Evolutionary conservation across 495 filamentous ascomycete genomes (phyloP).

Genomic region (Evernia prunastri): DNA sequence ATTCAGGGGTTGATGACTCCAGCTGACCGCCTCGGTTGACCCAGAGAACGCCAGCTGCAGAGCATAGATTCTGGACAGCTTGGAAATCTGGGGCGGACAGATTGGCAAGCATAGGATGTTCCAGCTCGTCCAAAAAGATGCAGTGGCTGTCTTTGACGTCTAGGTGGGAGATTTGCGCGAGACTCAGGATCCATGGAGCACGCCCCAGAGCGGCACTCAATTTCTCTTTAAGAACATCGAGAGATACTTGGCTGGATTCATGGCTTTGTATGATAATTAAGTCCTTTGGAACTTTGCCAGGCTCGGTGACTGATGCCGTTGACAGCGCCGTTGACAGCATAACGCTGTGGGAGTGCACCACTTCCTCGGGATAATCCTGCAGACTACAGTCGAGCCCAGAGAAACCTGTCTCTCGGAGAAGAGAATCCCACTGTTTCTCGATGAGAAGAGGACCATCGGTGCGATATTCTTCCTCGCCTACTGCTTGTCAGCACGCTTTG

Average conservation of each 20-base stretch:
- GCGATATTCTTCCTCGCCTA: conserved; percentile 39
- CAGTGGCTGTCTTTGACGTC: conserved; percentile 4
- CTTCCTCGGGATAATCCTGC: conserved; percentile 5
- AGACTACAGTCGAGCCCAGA: conserved; percentile 23
- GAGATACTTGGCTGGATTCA: conserved; percentile 6
- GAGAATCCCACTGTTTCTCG: conserved; percentile 22
- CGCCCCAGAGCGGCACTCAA: neutral
- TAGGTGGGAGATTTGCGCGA: neutral
- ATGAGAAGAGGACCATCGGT: conserved; percentile 25
- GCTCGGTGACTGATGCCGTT: conserved; percentile 8
- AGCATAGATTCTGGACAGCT: conserved; percentile 11
- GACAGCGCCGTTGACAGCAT: conserved; percentile 22
- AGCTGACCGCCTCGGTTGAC: conserved; percentile 10
- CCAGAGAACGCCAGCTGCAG: conserved; percentile 18
- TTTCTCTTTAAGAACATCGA: conserved; percentile 5
- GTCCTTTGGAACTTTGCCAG: neutral
- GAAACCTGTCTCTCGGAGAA: conserved; percentile 24
- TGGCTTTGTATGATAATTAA: conserved; percentile 3
- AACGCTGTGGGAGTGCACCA: conserved; percentile 9
- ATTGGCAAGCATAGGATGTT: conserved; percentile 9
- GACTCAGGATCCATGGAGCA: neutral
- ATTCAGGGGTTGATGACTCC: conserved; percentile 9
- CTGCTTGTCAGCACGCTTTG: too few species aligned
- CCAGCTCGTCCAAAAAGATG: conserved; percentile 11
- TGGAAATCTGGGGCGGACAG: conserved; percentile 3